Percentiles rank a stretch among this genome's conserved stretches.
phyloP scores from a whole-genome alignment of 495 filamentous ascomycete genomes.

The Penicillium cinerascens region DNA sequence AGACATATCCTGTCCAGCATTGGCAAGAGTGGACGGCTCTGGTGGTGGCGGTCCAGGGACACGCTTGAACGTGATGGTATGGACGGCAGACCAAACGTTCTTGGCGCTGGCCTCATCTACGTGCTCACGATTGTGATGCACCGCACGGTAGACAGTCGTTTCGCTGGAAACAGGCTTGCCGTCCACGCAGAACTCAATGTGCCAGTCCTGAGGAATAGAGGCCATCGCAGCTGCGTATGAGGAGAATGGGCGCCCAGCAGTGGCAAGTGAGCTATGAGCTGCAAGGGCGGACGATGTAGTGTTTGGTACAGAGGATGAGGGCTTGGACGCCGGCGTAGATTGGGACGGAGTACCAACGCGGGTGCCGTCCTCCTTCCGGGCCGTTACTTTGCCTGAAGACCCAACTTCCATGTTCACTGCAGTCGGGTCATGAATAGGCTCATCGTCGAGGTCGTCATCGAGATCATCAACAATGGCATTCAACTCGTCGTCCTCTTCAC shows the following conservation, averaged over 20 bases:
- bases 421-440: conserved; percentile 67
- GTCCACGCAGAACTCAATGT: conserved; percentile 92
- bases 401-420: conserved; percentile 93
- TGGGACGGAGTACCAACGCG: conserved; percentile 82
- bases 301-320: conserved; percentile 42
- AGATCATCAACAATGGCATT: conserved; percentile 89
- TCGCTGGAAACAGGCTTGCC: conserved; percentile 81
- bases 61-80: conserved; percentile 87
- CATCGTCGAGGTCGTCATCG: conserved; percentile 82
- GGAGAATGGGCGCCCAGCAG: conserved; percentile 48
- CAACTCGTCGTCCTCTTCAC: conserved; percentile 63
- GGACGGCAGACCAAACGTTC: conserved; percentile 84
- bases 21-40: conserved; percentile 65
- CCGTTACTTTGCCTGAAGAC: conserved; percentile 86
- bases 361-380: conserved; percentile 94
- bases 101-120: conserved; percentile 64
- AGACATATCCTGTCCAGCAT: conserved; percentile 44
- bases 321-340: conserved; percentile 46
- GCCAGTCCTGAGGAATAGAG: conserved; percentile 84
- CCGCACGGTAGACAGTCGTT: conserved; percentile 93
- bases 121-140: conserved; percentile 67
- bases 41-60: conserved; percentile 83
- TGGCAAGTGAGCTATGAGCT: conserved; percentile 38
- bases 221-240: conserved; percentile 81
- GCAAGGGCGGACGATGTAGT: conserved; percentile 27